phyloP scores from a whole-genome alignment of 768 basidiomycete species.

The Rhodotorula paludigena region DNA sequence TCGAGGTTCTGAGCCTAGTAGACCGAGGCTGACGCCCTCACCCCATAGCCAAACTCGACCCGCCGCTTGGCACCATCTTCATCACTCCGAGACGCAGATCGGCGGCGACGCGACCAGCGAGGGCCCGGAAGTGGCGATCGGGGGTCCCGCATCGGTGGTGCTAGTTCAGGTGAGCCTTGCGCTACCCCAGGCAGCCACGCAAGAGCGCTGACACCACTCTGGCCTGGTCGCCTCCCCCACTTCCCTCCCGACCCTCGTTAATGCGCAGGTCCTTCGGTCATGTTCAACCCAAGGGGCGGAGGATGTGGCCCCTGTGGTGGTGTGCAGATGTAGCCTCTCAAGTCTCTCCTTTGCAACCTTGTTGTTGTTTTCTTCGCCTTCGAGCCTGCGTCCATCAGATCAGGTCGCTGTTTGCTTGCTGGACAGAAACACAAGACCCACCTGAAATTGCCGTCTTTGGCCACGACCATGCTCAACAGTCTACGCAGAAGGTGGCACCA shows the following conservation, averaged over 20 bases:
- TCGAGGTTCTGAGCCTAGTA: background rate
- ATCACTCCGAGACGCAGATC: background rate
- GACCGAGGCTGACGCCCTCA: background rate
- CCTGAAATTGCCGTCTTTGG: no score
- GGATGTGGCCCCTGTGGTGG: background rate
- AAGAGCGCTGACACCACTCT: background rate
- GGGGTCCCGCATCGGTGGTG: background rate
- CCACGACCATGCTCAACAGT: no score
- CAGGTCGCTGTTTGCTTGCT: no score
- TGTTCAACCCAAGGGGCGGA: background rate
- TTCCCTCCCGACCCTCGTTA: no score
- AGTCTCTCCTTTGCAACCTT: no score
- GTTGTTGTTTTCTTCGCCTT: no score
- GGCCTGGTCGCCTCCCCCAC: background rate
- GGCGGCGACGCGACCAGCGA: background rate
- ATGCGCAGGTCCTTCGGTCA: background rate
- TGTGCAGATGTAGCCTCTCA: background rate
- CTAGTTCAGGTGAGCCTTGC: background rate
- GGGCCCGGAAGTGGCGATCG: background rate
- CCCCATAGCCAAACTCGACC: background rate
- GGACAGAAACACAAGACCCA: no score
- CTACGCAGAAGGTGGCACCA: no score
- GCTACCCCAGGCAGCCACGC: no score
- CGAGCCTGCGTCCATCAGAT: no score
- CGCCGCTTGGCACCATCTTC: conserved; percentile 1